Evolutionary conservation across 306 rosid species (phyloP).

Genomic region (Cyclanthera cordifolia): DNA sequence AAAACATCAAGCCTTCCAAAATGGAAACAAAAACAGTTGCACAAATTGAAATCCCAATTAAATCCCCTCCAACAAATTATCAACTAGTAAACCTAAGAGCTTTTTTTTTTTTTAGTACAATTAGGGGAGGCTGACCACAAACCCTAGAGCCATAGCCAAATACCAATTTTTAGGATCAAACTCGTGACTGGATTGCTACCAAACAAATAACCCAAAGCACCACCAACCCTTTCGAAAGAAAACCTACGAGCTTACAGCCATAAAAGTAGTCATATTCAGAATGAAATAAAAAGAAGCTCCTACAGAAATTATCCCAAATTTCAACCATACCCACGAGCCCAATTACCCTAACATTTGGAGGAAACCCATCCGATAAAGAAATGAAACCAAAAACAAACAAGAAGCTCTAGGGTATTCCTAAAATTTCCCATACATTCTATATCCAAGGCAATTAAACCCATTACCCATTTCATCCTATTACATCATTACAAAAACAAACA

Average conservation of each 20-base stretch:
- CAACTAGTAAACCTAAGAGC: background rate
- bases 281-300: background rate
- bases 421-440: background rate
- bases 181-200: too few species aligned
- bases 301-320: background rate
- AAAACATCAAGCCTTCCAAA: background rate
- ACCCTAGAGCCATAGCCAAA: too few species aligned
- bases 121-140: too few species aligned
- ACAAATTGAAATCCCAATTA: background rate
- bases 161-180: too few species aligned
- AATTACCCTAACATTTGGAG: too few species aligned
- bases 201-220: too few species aligned
- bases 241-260: too few species aligned
- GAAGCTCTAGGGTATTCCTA: background rate
- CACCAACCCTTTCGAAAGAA: too few species aligned
- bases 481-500: background rate
- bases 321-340: background rate
- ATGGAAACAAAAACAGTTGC: background rate
- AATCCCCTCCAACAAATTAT: background rate
- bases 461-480: background rate
- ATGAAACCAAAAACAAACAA: slow-evolving; percentile 1
- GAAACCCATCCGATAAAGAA: background rate
- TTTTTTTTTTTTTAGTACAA: too few species aligned
- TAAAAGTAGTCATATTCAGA: background rate
- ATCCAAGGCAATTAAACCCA: background rate